These are phyloP conservation scores for Monascus purpureus DNA, from an alignment of 495 filamentous ascomycete genomes.

Conservation along the genomic window DNA sequence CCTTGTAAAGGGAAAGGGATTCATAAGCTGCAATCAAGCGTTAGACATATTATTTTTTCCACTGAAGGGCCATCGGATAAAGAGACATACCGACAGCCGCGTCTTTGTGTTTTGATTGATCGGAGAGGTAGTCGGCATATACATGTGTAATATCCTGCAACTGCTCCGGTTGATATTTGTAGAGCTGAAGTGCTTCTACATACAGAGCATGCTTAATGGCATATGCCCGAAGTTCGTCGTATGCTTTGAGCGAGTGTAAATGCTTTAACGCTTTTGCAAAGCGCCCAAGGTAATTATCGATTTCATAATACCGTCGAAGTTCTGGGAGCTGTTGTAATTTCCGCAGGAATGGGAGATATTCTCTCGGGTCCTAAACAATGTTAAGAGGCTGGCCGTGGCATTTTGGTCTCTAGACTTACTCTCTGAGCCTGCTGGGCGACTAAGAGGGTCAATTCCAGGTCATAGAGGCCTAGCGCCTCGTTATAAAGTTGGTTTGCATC, in stretches of 20 bases:
- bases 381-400: constrained; percentile 2
- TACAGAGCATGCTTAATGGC: constrained; percentile 68
- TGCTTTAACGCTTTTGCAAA: constrained; percentile 62
- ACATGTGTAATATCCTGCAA: constrained; percentile 51
- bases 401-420: constrained; percentile 15
- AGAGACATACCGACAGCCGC: constrained; percentile 51
- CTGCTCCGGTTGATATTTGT: constrained; percentile 57
- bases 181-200: constrained; percentile 60
- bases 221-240: constrained; percentile 67
- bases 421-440: constrained; percentile 94
- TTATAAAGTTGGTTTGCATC: constrained; percentile 92
- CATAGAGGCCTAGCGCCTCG: constrained; percentile 76
- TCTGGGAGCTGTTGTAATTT: constrained; percentile 59
- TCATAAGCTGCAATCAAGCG: constrained; percentile 54
- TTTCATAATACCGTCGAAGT: constrained; percentile 59
- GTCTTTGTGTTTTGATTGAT: constrained; percentile 62
- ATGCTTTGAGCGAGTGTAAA: constrained; percentile 50
- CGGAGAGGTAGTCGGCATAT: constrained; percentile 66
- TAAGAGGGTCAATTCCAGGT: constrained; percentile 76
- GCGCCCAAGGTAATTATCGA: constrained; percentile 74
- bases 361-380: constrained; percentile 54
- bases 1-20: constrained; percentile 55
- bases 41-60: constrained; percentile 1
- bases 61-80: not conserved
- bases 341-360: constrained; percentile 91